A percentile compares a stretch with the other conserved stretches of the same genome.
Conservation (phyloP, 305 asterid genomes). For the Fraxinus xanthoxyloides region DNA sequence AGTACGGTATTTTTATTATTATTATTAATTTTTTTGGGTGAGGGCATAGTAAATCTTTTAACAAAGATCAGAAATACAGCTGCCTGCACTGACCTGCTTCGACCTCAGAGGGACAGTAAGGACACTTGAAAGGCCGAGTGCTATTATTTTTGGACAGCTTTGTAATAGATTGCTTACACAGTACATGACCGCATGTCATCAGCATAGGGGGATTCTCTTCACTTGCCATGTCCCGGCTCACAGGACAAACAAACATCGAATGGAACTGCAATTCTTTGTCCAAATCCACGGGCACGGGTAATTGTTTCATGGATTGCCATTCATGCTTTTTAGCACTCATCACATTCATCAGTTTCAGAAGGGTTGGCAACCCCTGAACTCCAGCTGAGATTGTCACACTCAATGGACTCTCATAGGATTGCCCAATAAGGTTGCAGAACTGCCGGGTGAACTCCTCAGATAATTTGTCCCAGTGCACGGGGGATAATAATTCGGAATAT, state of each 20-base stretch:
- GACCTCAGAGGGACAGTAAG: slow-evolving; percentile 87
- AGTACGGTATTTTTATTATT: background rate
- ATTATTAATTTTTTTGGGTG: too few relatives aligned
- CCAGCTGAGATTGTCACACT: slow-evolving; percentile 82
- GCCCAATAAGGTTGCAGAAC: slow-evolving; percentile 77
- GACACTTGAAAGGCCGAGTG: slow-evolving; percentile 86
- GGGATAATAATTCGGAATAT: slow-evolving; percentile 60
- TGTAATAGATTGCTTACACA: slow-evolving; percentile 86
- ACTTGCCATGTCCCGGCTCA: slow-evolving; percentile 83
- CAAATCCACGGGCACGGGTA: slow-evolving; percentile 83
- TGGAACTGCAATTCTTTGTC: slow-evolving; percentile 89
- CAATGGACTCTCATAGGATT: slow-evolving; percentile 71
- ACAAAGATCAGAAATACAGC: slow-evolving; percentile 51
- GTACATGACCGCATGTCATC: slow-evolving; percentile 82
- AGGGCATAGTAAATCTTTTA: slow-evolving; percentile 4
- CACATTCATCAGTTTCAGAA: slow-evolving; percentile 75
- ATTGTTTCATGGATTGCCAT: slow-evolving; percentile 88
- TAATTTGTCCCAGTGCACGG: slow-evolving; percentile 66
- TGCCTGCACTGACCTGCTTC: slow-evolving; percentile 85
- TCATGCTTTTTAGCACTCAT: slow-evolving; percentile 69
- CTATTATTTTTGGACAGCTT: slow-evolving; percentile 74
- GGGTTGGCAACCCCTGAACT: slow-evolving; percentile 78
- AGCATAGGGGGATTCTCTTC: slow-evolving; percentile 93
- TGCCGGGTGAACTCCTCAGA: slow-evolving; percentile 64
- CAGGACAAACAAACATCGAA: slow-evolving; percentile 83